Conservation (phyloP, 371 early-diverging fungal species). For the Mycotypha africana region DNA sequence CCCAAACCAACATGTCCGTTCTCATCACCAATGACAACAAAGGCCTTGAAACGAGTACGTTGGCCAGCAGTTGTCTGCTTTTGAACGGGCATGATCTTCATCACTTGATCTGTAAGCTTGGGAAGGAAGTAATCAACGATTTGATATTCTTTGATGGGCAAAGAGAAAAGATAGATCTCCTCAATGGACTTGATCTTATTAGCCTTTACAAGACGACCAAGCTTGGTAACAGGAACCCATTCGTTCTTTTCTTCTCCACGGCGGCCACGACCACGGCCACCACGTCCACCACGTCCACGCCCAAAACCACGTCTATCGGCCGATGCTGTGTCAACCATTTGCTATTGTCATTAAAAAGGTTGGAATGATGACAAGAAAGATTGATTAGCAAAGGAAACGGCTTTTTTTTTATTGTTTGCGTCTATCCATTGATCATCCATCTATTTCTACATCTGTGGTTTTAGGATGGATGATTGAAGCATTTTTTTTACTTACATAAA, state of each 20-base stretch:
- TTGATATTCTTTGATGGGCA: slow-evolving; percentile 99
- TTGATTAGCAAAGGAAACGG: neutral
- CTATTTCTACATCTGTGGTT: neutral
- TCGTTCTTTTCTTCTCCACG: slow-evolving; percentile 85
- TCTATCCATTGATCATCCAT: neutral
- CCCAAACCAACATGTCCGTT: slow-evolving; percentile 98
- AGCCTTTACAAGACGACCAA: slow-evolving; percentile 94
- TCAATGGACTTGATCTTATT: slow-evolving; percentile 87
- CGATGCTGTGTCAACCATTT: slow-evolving; percentile 71
- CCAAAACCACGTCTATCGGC: slow-evolving; percentile 74
- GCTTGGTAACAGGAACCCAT: slow-evolving; percentile 95
- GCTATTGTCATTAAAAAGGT: neutral
- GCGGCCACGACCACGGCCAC: slow-evolving; percentile 72
- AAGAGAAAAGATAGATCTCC: slow-evolving; percentile 96
- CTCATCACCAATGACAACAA: slow-evolving; percentile 97
- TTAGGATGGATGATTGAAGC: neutral
- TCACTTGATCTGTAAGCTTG: slow-evolving; percentile 97
- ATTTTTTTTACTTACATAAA: neutral
- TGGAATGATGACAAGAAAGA: neutral
- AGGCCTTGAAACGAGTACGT: slow-evolving; percentile 99
- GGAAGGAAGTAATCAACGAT: slow-evolving; percentile 96
- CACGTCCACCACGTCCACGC: slow-evolving; percentile 73
- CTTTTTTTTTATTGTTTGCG: neutral
- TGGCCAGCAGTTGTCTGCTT: slow-evolving; percentile 99
- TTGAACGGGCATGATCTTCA: slow-evolving; percentile 99